Evolutionary conservation across 306 rosid genomes (phyloP), one percentile per base, ranked within the genome.

Genomic region (Quercus robur): DNA sequence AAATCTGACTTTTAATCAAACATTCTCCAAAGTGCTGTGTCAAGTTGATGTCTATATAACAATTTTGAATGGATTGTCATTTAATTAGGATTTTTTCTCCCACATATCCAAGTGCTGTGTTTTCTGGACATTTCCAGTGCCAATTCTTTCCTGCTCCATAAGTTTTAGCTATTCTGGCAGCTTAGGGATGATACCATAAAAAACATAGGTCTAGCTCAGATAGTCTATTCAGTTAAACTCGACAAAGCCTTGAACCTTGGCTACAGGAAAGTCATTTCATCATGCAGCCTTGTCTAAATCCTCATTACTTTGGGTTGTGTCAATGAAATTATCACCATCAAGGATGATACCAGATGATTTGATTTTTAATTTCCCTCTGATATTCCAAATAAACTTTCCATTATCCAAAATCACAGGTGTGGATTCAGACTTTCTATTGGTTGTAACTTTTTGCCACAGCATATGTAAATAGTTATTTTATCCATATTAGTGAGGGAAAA

Each of bases 1-100:
- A 46, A 75, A 54, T 75, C 69, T 59, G 57, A 4, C 79, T 62
- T 49, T 46, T 17, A 73, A 58, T 78, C 7, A 28, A 76, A 44
- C 23, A 17, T 71, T 51, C 33, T 70, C 62, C 61, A 72, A 59
- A 35, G 52, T 71, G 56, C 71, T 15, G 15, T 63, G 15, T 13
- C 35, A 28, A 28, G 6, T 28, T 13, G 70, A 5, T 63, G 2
- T 12, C 20, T 28, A 15, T 5, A 28, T 14, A 17, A 33, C n/a
- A 12, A 28, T 28, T 63, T 15, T 23, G 66, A 59, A 59, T 21
- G 31, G 66, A 25, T 10, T 10, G 31, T 59, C 20, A 28, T 13
- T 63, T 63, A 28, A 63, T 63, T 26, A 63, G 19, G 3, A 5
- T 23, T 63, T 28, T 63, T 19, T 63, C 70, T 61, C 67, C 67